Conservation (phyloP, 225 moss, liverwort and hornwort genomes). For the Antitrichia curtipendula region DNA sequence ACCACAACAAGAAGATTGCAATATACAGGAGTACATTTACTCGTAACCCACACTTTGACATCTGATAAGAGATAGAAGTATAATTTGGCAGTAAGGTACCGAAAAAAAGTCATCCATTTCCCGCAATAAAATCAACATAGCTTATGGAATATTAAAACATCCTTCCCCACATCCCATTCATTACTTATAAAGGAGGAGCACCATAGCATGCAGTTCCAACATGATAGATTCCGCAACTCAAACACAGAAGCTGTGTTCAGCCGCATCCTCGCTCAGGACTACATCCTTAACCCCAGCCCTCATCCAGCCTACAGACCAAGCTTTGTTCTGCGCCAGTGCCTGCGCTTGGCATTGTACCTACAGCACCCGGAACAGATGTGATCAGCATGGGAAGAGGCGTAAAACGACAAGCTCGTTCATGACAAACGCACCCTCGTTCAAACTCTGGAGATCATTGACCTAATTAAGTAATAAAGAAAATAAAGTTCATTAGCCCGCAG, state of each 20-base stretch:
- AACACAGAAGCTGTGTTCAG: not conserved
- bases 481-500: not conserved
- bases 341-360: conserved; percentile 94
- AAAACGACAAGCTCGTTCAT: not conserved
- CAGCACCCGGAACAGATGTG: not conserved
- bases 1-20: not conserved
- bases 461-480: not conserved
- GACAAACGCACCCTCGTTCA: not conserved
- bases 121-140: not conserved
- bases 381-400: not conserved
- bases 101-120: not conserved
- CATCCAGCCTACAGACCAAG: conserved; percentile 62
- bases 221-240: not conserved
- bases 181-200: not conserved
- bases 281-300: conserved; percentile 12
- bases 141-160: not conserved
- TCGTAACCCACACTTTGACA: not conserved
- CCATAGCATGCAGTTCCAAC: not conserved
- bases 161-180: not conserved
- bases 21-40: not conserved
- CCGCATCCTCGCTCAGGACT: not conserved
- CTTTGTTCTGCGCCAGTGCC: conserved; percentile 97
- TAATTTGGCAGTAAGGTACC: not conserved
- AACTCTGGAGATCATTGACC: not conserved
- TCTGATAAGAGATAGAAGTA: not conserved